Percentiles rank a stretch among this genome's conserved stretches.
Evolutionary conservation across 108 stramenopile species (phyloP).

Genomic region (Schizochytrium sp.): DNA sequence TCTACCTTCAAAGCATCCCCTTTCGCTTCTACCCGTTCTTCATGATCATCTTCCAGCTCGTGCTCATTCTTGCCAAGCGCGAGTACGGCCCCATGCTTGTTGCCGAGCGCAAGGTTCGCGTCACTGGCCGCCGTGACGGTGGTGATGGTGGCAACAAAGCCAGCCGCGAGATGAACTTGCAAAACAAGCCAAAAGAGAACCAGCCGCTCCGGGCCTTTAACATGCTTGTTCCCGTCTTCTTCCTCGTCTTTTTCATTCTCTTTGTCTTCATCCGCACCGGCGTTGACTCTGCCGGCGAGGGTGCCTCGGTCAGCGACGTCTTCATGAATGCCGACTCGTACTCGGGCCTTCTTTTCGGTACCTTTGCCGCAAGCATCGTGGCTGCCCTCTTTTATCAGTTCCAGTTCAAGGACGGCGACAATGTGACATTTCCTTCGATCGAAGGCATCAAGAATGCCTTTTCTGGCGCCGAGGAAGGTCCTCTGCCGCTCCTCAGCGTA

Average conservation of each 20-base stretch:
- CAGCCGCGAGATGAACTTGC: not conserved
- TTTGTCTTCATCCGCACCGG: constrained; percentile 50
- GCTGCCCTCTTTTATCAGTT: constrained; percentile 42
- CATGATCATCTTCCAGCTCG: constrained; percentile 36
- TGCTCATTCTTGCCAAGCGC: constrained; percentile 31
- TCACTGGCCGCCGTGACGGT: constrained; percentile 57
- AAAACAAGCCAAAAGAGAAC: constrained; percentile 42
- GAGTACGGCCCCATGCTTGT: constrained; percentile 62
- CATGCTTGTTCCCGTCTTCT: constrained; percentile 39
- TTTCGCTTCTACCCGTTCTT: constrained; percentile 55
- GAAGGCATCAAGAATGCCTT: not conserved
- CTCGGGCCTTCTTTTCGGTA: constrained; percentile 54
- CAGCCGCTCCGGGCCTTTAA: constrained; percentile 52
- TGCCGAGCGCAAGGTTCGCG: constrained; percentile 53
- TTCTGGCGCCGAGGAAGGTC: not conserved
- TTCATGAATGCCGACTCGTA: constrained; percentile 50
- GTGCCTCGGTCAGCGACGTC: constrained; percentile 41
- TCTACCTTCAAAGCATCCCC: constrained; percentile 50
- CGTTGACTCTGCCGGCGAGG: constrained; percentile 1
- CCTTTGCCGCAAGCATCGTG: constrained; percentile 44
- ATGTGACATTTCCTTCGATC: not conserved
- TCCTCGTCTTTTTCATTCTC: constrained; percentile 55
- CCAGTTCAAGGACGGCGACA: constrained; percentile 44
- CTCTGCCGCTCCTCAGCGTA: constrained; percentile 25
- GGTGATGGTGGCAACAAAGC: constrained; percentile 42